Evolutionary conservation across 176 grass and related monocot genomes (phyloP), one percentile per base, ranked within the genome.

Genomic region (Eragrostis nindensis): DNA sequence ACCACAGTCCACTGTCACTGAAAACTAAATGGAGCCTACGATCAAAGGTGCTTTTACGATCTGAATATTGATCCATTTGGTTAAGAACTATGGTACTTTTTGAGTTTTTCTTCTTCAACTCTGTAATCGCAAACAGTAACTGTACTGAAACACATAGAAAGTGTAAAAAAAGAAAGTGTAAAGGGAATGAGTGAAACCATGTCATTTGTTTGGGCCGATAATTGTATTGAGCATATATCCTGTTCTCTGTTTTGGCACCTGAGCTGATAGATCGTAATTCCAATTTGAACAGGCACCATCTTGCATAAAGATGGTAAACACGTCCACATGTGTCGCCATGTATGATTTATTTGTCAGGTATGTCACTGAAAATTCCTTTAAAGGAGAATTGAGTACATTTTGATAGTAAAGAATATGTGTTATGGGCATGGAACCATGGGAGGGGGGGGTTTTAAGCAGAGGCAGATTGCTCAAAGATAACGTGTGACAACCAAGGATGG

Each of bases 321-420:
- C 66, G 46, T 64, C n/a, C 62, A 79, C 46, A 40, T 79, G 76
- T 16, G 22, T 47, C 53, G 6, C 62, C 50, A 79, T 79, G 61
- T 36, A 29, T 41, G 62, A 53, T 66, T 36, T 79, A n/a, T 79
- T 79, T 53, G 7, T 66, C 26, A 79, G 76, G 76, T 79, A 79
- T 66, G 45, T 25, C 13, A 66, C 16, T 13, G 17, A 32, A 39
- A 78, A 40, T n/a, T 8, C 30, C 3, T 54, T 12, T 54, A 38
- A 6, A 21, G 8, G 6, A 9, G 53, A 54, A 36, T 36, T 13
- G 6, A 32, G 12, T 29, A 7, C 25, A 59, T 53, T 66, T 25
- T 12, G 25, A 66, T 17, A 16, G 44, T 18, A 53, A 66, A 78
- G 7, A 56, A 60, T 26, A 57, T 8, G 7, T 57, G n/a, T 24